These are phyloP conservation scores for Mucor saturninus DNA, from an alignment of 371 early-diverging fungal species.

Conservation along the genomic window DNA sequence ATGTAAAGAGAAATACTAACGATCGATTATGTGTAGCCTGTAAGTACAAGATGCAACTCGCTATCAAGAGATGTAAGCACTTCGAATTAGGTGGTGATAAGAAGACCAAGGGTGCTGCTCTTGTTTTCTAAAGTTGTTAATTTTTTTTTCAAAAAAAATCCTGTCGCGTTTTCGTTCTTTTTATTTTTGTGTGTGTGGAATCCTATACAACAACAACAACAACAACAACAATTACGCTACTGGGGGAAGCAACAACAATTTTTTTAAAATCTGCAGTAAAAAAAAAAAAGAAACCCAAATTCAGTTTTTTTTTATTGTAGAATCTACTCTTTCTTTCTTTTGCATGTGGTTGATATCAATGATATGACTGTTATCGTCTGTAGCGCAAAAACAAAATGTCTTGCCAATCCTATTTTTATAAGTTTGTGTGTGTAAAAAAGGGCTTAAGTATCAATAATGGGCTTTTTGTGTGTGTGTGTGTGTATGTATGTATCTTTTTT, in stretches of 20 bases:
- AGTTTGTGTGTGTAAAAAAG: background rate
- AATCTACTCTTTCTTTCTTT: background rate
- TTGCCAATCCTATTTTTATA: constrained; percentile 5
- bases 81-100: constrained; percentile 99
- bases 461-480: no score
- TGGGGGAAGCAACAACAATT: no score
- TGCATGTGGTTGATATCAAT: background rate
- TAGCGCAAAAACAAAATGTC: constrained; percentile 11
- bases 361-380: background rate
- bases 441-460: no score
- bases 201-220: no score
- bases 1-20: no score
- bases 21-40: constrained; percentile 61
- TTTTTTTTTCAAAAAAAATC: background rate
- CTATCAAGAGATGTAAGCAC: constrained; percentile 99
- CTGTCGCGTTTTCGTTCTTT: background rate
- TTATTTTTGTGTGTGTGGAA: no score
- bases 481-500: background rate
- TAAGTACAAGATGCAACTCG: constrained; percentile 95
- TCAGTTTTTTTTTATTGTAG: no score
- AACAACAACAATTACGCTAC: background rate
- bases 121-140: constrained; percentile 66
- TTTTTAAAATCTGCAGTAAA: no score
- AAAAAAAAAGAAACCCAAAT: no score
- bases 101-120: constrained; percentile 83